These are phyloP conservation scores for Pseudoscleropodium purum DNA, from an alignment of 225 moss, liverwort and hornwort genomes.

Conservation along the genomic window DNA sequence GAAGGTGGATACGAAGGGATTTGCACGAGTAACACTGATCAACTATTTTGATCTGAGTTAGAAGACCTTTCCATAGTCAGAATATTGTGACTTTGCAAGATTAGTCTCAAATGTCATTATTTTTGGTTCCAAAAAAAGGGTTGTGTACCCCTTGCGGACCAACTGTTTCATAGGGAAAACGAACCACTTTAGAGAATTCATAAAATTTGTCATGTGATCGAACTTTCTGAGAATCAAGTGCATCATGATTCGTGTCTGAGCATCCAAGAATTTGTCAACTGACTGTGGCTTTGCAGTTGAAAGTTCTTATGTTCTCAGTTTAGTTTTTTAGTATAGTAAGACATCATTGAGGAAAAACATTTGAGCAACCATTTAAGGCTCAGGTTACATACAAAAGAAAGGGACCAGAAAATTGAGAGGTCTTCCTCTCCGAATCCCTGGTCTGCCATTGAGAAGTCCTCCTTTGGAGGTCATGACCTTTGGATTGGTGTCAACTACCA, in stretches of 20 bases:
- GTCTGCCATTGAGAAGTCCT: background rate
- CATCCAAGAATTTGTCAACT: background rate
- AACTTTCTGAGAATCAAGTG: background rate
- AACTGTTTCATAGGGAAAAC: background rate
- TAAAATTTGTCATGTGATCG: background rate
- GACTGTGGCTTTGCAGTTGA: background rate
- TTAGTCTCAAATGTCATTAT: background rate
- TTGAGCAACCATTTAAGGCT: background rate
- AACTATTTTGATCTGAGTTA: conserved; percentile 8
- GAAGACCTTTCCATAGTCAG: background rate
- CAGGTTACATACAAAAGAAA: background rate
- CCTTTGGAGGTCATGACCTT: background rate
- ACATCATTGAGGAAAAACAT: background rate
- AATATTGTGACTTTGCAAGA: background rate
- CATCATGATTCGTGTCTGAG: background rate
- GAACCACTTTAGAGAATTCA: background rate
- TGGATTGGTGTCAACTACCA: background rate
- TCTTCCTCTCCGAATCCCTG: background rate
- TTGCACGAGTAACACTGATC: background rate
- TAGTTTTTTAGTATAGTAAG: no score
- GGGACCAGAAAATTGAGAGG: background rate
- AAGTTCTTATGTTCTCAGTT: background rate
- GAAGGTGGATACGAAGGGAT: background rate
- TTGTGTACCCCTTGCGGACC: background rate
- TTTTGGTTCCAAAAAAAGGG: background rate